phyloP scores from a whole-genome alignment of 2,329 filamentous ascomycete species.

The Fusarium burgessii region DNA sequence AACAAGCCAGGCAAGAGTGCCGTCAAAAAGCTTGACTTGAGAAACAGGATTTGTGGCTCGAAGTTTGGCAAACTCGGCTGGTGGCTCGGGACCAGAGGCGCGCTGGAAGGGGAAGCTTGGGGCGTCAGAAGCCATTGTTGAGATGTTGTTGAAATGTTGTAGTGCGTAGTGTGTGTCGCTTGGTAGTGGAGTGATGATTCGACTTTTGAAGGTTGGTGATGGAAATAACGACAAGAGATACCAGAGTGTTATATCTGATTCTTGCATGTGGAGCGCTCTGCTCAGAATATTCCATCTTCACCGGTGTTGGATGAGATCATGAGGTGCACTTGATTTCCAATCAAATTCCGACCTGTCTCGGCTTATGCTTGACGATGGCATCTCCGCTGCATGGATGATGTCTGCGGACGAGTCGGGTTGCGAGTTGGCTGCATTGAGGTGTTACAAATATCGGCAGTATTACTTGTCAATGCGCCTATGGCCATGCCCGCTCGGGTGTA shows the following conservation, averaged over 20 bases:
- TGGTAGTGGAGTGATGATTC: not conserved
- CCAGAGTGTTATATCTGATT: not conserved
- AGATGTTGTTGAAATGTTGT: not conserved
- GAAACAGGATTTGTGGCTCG: constrained; percentile 59
- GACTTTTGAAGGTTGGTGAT: not conserved
- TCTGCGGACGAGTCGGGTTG: not conserved
- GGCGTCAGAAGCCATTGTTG: constrained; percentile 4
- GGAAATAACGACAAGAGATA: not conserved
- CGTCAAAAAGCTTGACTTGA: constrained; percentile 60
- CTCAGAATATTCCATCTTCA: not conserved
- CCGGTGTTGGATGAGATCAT: not conserved
- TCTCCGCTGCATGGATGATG: not conserved
- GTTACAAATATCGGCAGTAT: constrained; percentile 8
- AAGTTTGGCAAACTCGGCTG: constrained; percentile 58
- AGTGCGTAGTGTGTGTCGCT: not conserved
- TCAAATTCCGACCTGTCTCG: not conserved
- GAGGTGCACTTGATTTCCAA: constrained; percentile 27
- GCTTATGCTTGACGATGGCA: not conserved
- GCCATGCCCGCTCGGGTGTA: not conserved
- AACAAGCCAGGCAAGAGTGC: constrained; percentile 60
- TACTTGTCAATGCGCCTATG: not conserved
- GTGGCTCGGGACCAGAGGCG: constrained; percentile 51
- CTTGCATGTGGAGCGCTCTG: not conserved
- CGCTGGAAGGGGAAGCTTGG: constrained; percentile 38
- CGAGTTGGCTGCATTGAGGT: not conserved